Evolutionary conservation across 345 rosid species (phyloP), one percentile per base, ranked within the genome.

Genomic region (Moricandia arvensis): DNA sequence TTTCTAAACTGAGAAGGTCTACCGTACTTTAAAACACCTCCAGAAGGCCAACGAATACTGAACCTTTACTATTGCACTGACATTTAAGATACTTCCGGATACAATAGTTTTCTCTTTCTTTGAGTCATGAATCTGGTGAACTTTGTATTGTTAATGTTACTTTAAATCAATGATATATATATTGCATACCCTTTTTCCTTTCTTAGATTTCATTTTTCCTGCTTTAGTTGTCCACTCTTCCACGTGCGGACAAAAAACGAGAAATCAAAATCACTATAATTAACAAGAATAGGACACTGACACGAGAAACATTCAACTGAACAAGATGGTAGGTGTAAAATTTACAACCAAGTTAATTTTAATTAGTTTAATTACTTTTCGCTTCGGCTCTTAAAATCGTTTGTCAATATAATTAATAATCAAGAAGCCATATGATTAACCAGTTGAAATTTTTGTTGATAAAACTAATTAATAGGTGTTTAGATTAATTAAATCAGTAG

Each of bases 311-410:
- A 63, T 64, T 49, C n/a, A 70, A 8, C 13, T 63, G 66, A 76
- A 76, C 59, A 76, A 4, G 49, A 77, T 63, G 59, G 4, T 27
- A 72, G 77, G 81, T 78, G 81, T 78, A 72, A 59, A 58, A 10
- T 72, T 63, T 53, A 1, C 31, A 35, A 38, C 77, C 81, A 78
- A 53, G 77, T 31, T 47, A 38, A 12, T 11, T 63, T 34, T n/a
- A n/a, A n/a, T 66, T 53, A 30, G 21, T 63, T 41, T 57, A 21
- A 5, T 41, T 17, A 16, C n/a, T 63, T n/a, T 30, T 15, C 5
- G 53, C 21, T 38, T 63, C 63, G 75, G 74, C 45, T 70, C 59
- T 12, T 37, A 9, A 8, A 35, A 37, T 37, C 4, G 43, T 4
- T n/a, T 1, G 27, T 57, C 37, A 5, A 35, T 33, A 68, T 17